Conservation (phyloP, 257 asterid species). For the Solanum virginianum region DNA sequence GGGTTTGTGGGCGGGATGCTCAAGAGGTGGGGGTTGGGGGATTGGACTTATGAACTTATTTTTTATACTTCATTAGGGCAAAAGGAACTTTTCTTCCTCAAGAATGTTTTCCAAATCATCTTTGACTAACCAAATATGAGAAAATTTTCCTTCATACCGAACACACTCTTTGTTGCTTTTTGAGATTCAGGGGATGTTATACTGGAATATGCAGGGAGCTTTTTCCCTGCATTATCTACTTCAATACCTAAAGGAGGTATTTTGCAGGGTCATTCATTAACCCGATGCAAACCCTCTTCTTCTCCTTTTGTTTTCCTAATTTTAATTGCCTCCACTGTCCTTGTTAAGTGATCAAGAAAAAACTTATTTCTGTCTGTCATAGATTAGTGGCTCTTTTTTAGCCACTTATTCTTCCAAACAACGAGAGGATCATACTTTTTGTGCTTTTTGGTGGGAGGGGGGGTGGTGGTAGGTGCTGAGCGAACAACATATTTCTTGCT, state of each 20-base stretch:
- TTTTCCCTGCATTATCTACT: background rate
- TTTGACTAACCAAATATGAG: background rate
- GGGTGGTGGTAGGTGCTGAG: background rate
- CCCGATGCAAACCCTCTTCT: background rate
- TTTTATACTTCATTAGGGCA: background rate
- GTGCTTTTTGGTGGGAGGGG: background rate
- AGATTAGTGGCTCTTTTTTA: background rate
- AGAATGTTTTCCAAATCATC: background rate
- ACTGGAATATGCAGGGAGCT: background rate
- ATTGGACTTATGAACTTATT: background rate
- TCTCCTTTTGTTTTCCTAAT: background rate
- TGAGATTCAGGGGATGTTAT: background rate
- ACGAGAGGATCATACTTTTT: background rate
- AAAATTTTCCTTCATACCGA: background rate
- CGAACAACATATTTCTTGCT: background rate
- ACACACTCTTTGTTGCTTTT: background rate
- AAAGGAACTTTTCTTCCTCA: background rate
- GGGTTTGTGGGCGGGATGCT: too few relatives aligned
- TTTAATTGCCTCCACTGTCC: background rate
- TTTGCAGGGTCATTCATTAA: background rate
- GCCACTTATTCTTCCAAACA: background rate
- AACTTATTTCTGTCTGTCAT: background rate
- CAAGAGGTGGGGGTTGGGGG: too few relatives aligned
- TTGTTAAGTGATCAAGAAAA: background rate
- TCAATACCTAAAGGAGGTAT: background rate